Base-by-base conservation (phyloP, 78 protist species). In the Dictyostelium brefeldianum region DNA sequence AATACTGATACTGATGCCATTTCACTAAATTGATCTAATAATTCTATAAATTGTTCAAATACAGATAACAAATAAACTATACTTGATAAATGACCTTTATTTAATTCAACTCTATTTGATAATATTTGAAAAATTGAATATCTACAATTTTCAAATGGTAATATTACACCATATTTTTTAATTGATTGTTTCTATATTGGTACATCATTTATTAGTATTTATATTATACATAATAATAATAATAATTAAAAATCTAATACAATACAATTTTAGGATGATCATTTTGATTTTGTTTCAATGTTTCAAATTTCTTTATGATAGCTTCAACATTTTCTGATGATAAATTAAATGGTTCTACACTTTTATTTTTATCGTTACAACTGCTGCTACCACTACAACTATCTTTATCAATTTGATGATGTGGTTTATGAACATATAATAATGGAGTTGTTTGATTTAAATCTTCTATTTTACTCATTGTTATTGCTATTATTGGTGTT, bases 61-160 rank as follows among this genome's bases (percentile, higher is more conserved):
- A 22, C 14, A 10, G 70, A 62, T 62, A 62, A 25, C 22, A 62
- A 62, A 62, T 62, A 62, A 62, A 62, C 14, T 25, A 62, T 22
- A 62, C 12, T 25, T 25, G 43, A 22, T n/a, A 22, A 57, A 57
- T 57, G 67, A 57, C 67, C 36, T 62, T 62, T 62, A 36, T 36
- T 36, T 62, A 62, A 62, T 62, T 62, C 70, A 4, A 62, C 70
- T 12, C 14, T 62, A 25, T 62, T 31, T 62, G 70, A 62, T 62
- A 62, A 62, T 22, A 62, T 62, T 62, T 62, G 70, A 62, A 62
- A 62, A 25, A 62, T 4, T 25, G 70, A 62, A 62, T 25, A 62
- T 57, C 67, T 57, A 57, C 67, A 57, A 57, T 57, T 57, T 62
- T 62, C 70, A 62, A 62, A 62, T 62, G 70, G 70, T 62, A 62